Conservation (phyloP, 31 red algal species). For the Bonnemaisonia californica region DNA sequence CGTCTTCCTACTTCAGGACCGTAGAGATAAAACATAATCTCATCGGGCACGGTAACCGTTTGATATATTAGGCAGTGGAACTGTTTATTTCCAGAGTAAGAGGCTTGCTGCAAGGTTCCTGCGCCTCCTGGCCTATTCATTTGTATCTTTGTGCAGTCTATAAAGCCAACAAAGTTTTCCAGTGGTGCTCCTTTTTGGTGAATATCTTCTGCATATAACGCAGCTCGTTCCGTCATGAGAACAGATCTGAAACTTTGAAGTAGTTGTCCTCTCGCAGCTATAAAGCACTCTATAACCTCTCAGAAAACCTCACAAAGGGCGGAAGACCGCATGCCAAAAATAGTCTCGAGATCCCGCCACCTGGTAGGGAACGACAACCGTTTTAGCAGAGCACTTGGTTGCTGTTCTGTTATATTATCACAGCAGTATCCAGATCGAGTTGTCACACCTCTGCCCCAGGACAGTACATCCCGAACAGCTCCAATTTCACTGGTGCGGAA, state of each 20-base stretch:
- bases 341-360: slow-evolving; percentile 8
- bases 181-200: slow-evolving; percentile 19
- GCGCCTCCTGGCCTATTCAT: slow-evolving; percentile 1
- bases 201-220: slow-evolving; percentile 2
- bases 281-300: slow-evolving; percentile 10
- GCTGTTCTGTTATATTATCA: slow-evolving; percentile 8
- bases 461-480: neutral
- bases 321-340: slow-evolving; percentile 9
- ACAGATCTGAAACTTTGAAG: neutral
- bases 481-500: slow-evolving; percentile 14
- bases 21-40: slow-evolving; percentile 16
- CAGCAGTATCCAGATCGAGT: slow-evolving; percentile 12
- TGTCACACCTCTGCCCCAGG: neutral
- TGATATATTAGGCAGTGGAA: slow-evolving; percentile 12
- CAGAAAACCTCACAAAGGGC: slow-evolving; percentile 1
- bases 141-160: slow-evolving; percentile 15
- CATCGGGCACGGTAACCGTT: slow-evolving; percentile 10
- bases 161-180: slow-evolving; percentile 12
- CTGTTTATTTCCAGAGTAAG: slow-evolving; percentile 9
- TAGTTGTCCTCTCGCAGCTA: slow-evolving; percentile 1
- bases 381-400: slow-evolving; percentile 1
- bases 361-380: neutral
- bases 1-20: slow-evolving; percentile 18
- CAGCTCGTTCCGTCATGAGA: slow-evolving; percentile 1
- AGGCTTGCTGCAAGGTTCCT: neutral